Percentiles rank a stretch among this genome's conserved stretches.
Conservation (phyloP, 2,329 filamentous ascomycete species). For the Hypomyces rosellus region DNA sequence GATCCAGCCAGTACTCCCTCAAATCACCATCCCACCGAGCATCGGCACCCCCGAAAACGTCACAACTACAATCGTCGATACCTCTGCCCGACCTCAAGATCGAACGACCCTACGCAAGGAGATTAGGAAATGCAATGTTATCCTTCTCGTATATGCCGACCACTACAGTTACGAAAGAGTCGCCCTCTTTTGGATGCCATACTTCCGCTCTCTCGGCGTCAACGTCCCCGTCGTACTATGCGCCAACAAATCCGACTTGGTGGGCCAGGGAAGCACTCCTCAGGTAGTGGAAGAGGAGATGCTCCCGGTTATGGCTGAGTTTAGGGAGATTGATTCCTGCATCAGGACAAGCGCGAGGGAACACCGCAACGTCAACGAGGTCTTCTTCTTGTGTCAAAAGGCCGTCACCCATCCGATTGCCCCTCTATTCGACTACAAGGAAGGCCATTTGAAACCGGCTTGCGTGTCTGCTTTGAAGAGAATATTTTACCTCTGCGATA, state of each 20-base stretch:
- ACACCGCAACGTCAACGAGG: slow-evolving; percentile 89
- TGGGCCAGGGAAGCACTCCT: slow-evolving; percentile 64
- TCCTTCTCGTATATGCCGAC: slow-evolving; percentile 92
- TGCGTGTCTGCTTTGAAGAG: slow-evolving; percentile 80
- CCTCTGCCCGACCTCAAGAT: slow-evolving; percentile 89
- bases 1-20: slow-evolving; percentile 89
- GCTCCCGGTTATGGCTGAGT: slow-evolving; percentile 96
- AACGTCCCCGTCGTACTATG: slow-evolving; percentile 96
- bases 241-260: slow-evolving; percentile 93
- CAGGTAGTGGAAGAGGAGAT: slow-evolving; percentile 95
- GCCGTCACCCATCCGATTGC: slow-evolving; percentile 96
- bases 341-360: slow-evolving; percentile 90
- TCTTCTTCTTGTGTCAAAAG: slow-evolving; percentile 97
- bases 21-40: slow-evolving; percentile 89
- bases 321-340: slow-evolving; percentile 97
- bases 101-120: slow-evolving; percentile 85
- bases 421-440: slow-evolving; percentile 93
- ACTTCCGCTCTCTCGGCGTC: slow-evolving; percentile 95
- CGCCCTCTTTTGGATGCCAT: slow-evolving; percentile 96
- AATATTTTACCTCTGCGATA: slow-evolving; percentile 94
- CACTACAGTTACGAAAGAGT: slow-evolving; percentile 99
- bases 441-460: slow-evolving; percentile 78
- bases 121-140: slow-evolving; percentile 94
- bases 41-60: slow-evolving; percentile 94
- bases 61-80: slow-evolving; percentile 95